Percentiles rank a stretch among this genome's conserved stretches.
Conservation (phyloP, 192 early-diverging fungal genomes). For the Phycomyces nitens region DNA sequence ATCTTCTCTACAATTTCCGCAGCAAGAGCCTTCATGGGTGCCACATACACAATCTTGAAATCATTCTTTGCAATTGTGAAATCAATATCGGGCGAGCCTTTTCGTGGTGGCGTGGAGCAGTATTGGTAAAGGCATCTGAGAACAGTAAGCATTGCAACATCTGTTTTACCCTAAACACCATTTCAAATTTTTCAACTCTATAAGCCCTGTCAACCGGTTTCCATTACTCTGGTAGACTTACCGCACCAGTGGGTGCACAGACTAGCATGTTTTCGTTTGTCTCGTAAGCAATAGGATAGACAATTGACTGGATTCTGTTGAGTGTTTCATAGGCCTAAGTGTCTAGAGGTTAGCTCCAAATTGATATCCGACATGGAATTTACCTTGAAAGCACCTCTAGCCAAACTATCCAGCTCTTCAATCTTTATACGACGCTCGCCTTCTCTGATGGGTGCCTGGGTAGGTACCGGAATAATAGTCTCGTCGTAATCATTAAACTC, state of each 20-base stretch:
- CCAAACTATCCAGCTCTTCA: slow-evolving; percentile 69
- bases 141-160: slow-evolving; percentile 93
- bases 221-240: too few species aligned
- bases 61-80: slow-evolving; percentile 73
- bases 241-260: slow-evolving; percentile 95
- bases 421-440: slow-evolving; percentile 67
- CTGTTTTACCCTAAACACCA: slow-evolving; percentile 80
- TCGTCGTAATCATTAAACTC: slow-evolving; percentile 87
- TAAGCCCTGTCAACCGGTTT: too few species aligned
- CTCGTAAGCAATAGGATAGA: slow-evolving; percentile 89
- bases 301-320: slow-evolving; percentile 94
- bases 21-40: slow-evolving; percentile 97
- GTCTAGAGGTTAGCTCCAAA: background rate
- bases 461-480: slow-evolving; percentile 81
- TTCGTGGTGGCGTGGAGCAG: slow-evolving; percentile 55
- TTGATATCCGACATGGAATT: too few species aligned
- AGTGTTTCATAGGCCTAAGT: slow-evolving; percentile 72
- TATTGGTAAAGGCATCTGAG: slow-evolving; percentile 75
- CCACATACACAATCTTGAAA: slow-evolving; percentile 99
- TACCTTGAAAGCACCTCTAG: slow-evolving; percentile 69
- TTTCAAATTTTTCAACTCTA: too few species aligned
- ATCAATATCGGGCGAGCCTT: slow-evolving; percentile 39
- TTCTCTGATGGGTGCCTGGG: slow-evolving; percentile 57
- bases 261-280: slow-evolving; percentile 99
- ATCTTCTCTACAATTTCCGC: slow-evolving; percentile 95